Percentiles rank a stretch among this genome's conserved stretches.
Evolutionary conservation across 2,329 filamentous ascomycete genomes (phyloP).

Genomic region (Botrytis paeoniae): DNA sequence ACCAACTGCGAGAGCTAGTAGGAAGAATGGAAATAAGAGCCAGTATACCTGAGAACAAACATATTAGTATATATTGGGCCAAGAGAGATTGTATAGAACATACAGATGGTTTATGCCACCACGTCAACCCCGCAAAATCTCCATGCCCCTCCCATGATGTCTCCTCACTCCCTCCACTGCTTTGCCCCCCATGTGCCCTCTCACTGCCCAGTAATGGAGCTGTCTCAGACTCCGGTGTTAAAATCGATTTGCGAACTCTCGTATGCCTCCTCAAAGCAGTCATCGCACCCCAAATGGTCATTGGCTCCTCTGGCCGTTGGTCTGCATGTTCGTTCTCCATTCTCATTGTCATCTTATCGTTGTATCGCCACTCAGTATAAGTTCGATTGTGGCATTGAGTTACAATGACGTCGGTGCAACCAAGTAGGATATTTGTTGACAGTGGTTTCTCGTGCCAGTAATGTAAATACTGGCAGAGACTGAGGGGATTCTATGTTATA

Average conservation of each 20-base stretch:
- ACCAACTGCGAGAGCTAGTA: conserved; percentile 84
- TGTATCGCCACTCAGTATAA: background rate
- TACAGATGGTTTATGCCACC: conserved; percentile 63
- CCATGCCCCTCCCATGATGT: conserved; percentile 48
- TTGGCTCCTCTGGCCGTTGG: background rate
- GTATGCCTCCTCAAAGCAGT: conserved; percentile 30
- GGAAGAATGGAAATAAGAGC: conserved; percentile 74
- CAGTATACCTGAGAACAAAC: conserved; percentile 66
- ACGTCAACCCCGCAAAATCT: conserved; percentile 60
- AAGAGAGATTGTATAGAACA: conserved; percentile 32
- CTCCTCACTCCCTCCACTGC: conserved; percentile 19
- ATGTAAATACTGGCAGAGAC: background rate
- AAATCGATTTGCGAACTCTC: conserved; percentile 18
- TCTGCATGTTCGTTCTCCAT: conserved; percentile 7
- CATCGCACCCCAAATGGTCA: conserved; percentile 29
- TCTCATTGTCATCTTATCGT: conserved; percentile 8
- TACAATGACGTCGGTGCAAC: background rate
- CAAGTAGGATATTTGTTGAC: background rate
- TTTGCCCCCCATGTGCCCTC: conserved; percentile 11
- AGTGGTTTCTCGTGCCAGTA: background rate
- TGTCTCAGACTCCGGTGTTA: conserved; percentile 20
- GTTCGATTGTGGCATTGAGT: conserved; percentile 10
- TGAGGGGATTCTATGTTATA: background rate
- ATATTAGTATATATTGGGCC: conserved; percentile 31
- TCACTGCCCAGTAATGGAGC: conserved; percentile 32